Base-by-base conservation (phyloP, 2,329 filamentous ascomycete species). In the Pyricularia sp. region DNA sequence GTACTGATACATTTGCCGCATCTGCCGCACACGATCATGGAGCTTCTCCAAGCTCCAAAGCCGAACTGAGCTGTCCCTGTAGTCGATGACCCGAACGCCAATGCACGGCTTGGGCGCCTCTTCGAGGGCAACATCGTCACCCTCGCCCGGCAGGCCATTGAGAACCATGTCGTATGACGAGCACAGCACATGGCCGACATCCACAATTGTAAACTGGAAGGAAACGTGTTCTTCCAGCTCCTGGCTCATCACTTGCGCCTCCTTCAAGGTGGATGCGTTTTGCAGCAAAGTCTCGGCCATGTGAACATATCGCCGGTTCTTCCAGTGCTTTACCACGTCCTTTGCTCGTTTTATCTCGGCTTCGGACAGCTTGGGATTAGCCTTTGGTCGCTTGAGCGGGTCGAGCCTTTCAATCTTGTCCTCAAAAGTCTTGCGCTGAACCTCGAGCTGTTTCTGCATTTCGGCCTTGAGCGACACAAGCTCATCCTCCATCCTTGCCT, bases 1-100 rank as follows among this genome's bases (percentile, higher is more conserved):
- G 75, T 97, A 98, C 78, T 98, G 94, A 76, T 97, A 91, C 87
- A 98, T 92, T 78, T 97, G 94, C 64, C 95, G 90, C 95, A 99
- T 99, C 72, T 92, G 87, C 68, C 92, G 88, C 12, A 98, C 89
- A 31, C 95, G 89, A 70, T 93, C 90, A 70, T 94, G 90, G 23
- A 99, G 86, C 78, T 98, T 99, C 75, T 96, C 90, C 68, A 99
- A 78, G 69, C 94, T 98, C 95, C 95, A 99, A 0, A 98, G 84
- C 75, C 95, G 93, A 36, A 97, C 90, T 23, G 97, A 91, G 65
- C 85, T 86, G 75, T 94, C 88, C 76, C 91, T 91, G 82, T 94
- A 97, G 79, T 99, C 94, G 71, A 97, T 89, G 26, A 98, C 92
- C 31, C 95, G 87, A 20, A 98, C 87, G 1, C 90, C 94, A 64